phyloP scores from a whole-genome alignment of 495 filamentous ascomycete genomes.

The Amphirosellinia nigrospora region DNA sequence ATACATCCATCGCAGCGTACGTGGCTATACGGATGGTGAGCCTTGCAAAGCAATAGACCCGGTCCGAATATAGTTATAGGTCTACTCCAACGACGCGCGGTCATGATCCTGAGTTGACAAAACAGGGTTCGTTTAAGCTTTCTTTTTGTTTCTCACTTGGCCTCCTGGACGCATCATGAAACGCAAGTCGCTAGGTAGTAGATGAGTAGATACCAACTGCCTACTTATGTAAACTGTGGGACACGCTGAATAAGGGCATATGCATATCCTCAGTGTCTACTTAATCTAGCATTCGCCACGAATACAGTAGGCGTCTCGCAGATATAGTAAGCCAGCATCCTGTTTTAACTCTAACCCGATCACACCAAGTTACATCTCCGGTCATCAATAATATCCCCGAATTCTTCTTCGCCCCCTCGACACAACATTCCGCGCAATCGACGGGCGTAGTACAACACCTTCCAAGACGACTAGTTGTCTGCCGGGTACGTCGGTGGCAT shows the following conservation, averaged over 20 bases:
- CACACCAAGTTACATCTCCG: neutral
- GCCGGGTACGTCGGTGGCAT: neutral
- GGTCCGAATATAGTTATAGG: neutral
- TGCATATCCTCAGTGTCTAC: slow-evolving; percentile 14
- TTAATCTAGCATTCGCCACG: neutral
- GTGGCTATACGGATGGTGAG: neutral
- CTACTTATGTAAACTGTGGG: neutral
- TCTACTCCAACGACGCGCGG: slow-evolving; percentile 1
- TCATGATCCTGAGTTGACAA: neutral
- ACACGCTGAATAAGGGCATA: slow-evolving; percentile 3
- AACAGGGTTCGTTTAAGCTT: neutral
- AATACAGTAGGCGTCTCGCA: slow-evolving; percentile 1
- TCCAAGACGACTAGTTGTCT: neutral
- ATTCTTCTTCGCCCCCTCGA: neutral
- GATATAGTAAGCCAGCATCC: neutral
- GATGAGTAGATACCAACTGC: slow-evolving; percentile 1
- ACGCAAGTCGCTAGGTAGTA: neutral
- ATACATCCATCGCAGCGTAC: neutral
- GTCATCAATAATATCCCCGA: neutral
- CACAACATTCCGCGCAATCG: neutral
- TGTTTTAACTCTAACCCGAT: neutral
- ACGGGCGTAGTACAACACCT: neutral
- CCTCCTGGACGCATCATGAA: neutral
- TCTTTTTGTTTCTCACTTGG: neutral
- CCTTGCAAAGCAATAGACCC: neutral